phyloP scores from a whole-genome alignment of 2,329 filamentous ascomycete genomes.

The Fusarium burgessii region DNA sequence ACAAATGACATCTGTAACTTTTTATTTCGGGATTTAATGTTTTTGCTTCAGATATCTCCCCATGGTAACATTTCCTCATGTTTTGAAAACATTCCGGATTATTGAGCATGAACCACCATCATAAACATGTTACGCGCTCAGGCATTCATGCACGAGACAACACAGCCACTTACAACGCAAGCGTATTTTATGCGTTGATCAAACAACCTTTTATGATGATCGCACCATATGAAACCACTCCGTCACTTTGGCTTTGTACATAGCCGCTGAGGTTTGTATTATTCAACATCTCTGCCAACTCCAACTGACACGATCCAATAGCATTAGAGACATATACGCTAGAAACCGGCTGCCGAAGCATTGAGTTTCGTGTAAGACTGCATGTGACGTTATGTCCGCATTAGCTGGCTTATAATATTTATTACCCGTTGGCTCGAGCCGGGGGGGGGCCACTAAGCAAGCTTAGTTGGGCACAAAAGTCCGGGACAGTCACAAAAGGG shows the following conservation, averaged over 20 bases:
- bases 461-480: no score
- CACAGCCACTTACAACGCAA: neutral
- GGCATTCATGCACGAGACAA: slow-evolving; percentile 4
- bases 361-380: slow-evolving; percentile 15
- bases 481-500: no score
- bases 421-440: no score
- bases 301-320: slow-evolving; percentile 10
- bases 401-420: neutral
- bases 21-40: no score
- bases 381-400: neutral
- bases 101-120: neutral
- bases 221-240: slow-evolving; percentile 7
- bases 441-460: no score
- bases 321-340: neutral
- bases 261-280: slow-evolving; percentile 4
- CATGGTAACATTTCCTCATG: no score
- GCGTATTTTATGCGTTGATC: neutral
- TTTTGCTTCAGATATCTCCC: no score
- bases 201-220: slow-evolving; percentile 4
- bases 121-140: neutral
- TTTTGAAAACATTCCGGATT: neutral
- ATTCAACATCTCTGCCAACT: slow-evolving; percentile 2
- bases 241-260: slow-evolving; percentile 1
- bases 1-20: no score
- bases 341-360: slow-evolving; percentile 10